A percentile compares a stretch with the other conserved stretches of the same genome.
Conservation (phyloP, 176 grass and related monocot species). For the Stipa capillata region DNA sequence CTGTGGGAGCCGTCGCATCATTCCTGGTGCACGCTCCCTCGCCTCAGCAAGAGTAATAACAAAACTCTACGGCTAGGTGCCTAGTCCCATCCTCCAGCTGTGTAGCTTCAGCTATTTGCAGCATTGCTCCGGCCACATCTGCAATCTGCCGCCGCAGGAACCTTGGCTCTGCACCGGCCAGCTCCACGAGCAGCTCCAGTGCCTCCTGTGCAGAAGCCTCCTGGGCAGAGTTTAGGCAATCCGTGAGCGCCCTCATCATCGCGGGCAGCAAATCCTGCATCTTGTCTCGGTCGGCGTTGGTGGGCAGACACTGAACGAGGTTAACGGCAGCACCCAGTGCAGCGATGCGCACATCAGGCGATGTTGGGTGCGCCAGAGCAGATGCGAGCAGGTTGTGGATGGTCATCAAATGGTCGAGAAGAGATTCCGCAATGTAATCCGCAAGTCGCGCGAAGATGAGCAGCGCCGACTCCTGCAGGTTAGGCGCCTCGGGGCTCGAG, state of each 20-base stretch:
- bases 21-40: conserved; percentile 82
- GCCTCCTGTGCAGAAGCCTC: conserved; percentile 93
- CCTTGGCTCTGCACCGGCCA: conserved; percentile 76
- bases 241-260: conserved; percentile 88
- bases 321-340: conserved; percentile 67
- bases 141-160: conserved; percentile 82
- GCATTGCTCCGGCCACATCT: conserved; percentile 88
- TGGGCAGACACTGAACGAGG: conserved; percentile 79
- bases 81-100: conserved; percentile 82
- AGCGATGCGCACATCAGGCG: conserved; percentile 84
- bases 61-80: conserved; percentile 86
- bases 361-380: conserved; percentile 61
- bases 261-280: conserved; percentile 80
- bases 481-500: conserved; percentile 39
- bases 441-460: conserved; percentile 75
- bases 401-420: conserved; percentile 71
- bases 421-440: conserved; percentile 62
- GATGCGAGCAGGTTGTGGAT: conserved; percentile 70
- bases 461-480: conserved; percentile 79
- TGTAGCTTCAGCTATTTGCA: conserved; percentile 69
- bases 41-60: conserved; percentile 92
- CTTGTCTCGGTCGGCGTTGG: conserved; percentile 63
- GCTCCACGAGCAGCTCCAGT: conserved; percentile 85
- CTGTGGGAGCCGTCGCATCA: conserved; percentile 93
- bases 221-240: conserved; percentile 80